A percentile compares a stretch with the other conserved stretches of the same genome.
Evolutionary conservation across 352 stramenopile species (phyloP).

Genomic region (Phytophthora vignae): DNA sequence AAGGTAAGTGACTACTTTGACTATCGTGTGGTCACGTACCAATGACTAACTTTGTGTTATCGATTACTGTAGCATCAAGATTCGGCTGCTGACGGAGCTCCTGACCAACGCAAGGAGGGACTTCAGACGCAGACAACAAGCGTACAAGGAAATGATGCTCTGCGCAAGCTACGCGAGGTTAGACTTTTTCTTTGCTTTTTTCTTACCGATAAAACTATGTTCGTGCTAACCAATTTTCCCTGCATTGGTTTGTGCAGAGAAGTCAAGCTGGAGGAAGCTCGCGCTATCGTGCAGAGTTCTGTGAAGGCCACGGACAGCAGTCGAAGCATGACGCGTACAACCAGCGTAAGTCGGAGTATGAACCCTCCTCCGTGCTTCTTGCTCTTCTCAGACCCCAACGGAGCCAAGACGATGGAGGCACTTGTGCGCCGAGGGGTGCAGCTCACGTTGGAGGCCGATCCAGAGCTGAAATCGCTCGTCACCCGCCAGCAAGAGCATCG

Average conservation of each 20-base stretch:
- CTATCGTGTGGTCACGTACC: background rate
- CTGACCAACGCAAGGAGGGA: conserved; percentile 52
- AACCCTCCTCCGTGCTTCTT: conserved; percentile 51
- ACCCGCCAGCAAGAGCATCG: conserved; percentile 53
- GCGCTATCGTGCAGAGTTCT: conserved; percentile 73
- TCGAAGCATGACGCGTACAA: conserved; percentile 9
- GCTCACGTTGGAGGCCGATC: conserved; percentile 75
- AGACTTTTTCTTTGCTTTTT: too few species aligned
- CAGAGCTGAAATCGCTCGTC: conserved; percentile 58
- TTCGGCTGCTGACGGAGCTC: conserved; percentile 58
- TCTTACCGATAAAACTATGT: background rate
- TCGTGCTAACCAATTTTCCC: background rate
- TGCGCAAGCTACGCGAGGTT: conserved; percentile 63
- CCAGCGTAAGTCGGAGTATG: conserved; percentile 14
- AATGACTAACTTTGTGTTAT: background rate
- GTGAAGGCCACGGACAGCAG: conserved; percentile 27
- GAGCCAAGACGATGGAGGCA: conserved; percentile 54
- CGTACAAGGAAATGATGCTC: conserved; percentile 58
- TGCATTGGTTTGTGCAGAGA: conserved; percentile 31
- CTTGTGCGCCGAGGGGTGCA: conserved; percentile 68
- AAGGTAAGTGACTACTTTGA: conserved; percentile 31
- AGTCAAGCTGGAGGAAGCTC: conserved; percentile 73
- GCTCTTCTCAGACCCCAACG: conserved; percentile 52
- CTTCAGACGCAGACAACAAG: conserved; percentile 49
- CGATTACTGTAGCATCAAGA: conserved; percentile 56